Evolutionary conservation across 2,329 filamentous ascomycete genomes (phyloP).

Genomic region (Keithomyces neogunnii): DNA sequence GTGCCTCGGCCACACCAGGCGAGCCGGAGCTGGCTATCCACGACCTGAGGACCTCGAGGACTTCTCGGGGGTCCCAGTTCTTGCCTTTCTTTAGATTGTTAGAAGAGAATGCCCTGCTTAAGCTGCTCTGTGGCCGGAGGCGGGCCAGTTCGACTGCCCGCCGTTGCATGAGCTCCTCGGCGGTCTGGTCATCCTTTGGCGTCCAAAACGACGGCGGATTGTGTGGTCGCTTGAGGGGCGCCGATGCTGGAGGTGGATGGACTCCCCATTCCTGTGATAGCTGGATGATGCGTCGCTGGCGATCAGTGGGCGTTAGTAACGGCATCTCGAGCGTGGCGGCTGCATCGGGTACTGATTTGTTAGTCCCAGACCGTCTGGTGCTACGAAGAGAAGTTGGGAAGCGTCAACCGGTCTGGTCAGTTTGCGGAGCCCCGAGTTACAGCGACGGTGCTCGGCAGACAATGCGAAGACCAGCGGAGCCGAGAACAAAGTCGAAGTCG

Average conservation of each 20-base stretch:
- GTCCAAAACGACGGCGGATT: conserved; percentile 35
- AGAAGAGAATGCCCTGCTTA: conserved; percentile 30
- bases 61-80: conserved; percentile 42
- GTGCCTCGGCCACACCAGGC: conserved; percentile 46
- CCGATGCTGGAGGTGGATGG: conserved; percentile 28
- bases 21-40: conserved; percentile 42
- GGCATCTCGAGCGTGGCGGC: conserved; percentile 16
- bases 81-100: conserved; percentile 36
- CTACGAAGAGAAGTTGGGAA: background rate
- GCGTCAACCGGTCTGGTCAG: background rate
- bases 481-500: too few species aligned
- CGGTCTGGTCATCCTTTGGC: conserved; percentile 39
- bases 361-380: background rate
- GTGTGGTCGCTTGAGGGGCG: conserved; percentile 32
- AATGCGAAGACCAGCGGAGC: background rate
- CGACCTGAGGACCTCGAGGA: conserved; percentile 41
- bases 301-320: conserved; percentile 24
- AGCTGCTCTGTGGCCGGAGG: conserved; percentile 28
- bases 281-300: conserved; percentile 38
- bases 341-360: background rate
- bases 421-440: too few species aligned
- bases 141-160: conserved; percentile 28
- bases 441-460: background rate
- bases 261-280: conserved; percentile 44
- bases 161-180: conserved; percentile 46